These are phyloP conservation scores for Leishmania martiniquensis DNA, from an alignment of 208 protist species.

Conservation along the genomic window DNA sequence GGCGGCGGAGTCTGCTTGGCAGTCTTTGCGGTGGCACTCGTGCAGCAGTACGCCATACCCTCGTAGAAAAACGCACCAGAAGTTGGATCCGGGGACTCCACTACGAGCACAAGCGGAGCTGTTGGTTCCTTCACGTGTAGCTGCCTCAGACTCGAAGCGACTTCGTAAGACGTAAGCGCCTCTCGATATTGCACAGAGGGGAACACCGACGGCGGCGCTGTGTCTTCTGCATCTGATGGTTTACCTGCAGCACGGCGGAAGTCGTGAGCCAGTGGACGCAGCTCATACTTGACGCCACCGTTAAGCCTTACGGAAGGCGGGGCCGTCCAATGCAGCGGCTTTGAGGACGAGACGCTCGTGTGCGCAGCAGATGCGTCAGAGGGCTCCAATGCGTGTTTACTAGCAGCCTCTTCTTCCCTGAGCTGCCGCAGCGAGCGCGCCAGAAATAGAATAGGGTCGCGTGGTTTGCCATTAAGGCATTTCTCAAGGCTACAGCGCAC, in stretches of 20 bases:
- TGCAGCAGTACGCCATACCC: conserved; percentile 62
- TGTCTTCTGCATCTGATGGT: background rate
- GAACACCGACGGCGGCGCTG: conserved; percentile 6
- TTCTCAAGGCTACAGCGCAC: conserved; percentile 60
- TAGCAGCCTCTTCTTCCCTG: background rate
- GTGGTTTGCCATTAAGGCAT: conserved; percentile 49
- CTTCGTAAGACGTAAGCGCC: conserved; percentile 22
- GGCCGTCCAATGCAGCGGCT: background rate
- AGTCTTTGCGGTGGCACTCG: conserved; percentile 30
- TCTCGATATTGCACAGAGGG: conserved; percentile 17
- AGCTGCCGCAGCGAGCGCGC: conserved; percentile 42
- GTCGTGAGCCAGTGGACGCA: conserved; percentile 13
- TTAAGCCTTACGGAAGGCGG: background rate
- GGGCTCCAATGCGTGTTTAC: background rate
- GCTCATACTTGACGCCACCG: conserved; percentile 4
- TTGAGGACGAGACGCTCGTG: background rate
- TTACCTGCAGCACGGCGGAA: conserved; percentile 1
- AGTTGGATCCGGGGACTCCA: conserved; percentile 64
- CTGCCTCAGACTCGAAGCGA: conserved; percentile 26
- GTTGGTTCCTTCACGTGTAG: conserved; percentile 6
- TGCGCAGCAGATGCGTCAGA: background rate
- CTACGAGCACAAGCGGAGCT: conserved; percentile 47
- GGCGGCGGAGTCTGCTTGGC: conserved; percentile 19
- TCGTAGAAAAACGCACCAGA: conserved; percentile 66
- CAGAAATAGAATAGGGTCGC: conserved; percentile 57